phyloP scores from a whole-genome alignment of 2,329 filamentous ascomycete species.

The Aspergillus candidus region DNA sequence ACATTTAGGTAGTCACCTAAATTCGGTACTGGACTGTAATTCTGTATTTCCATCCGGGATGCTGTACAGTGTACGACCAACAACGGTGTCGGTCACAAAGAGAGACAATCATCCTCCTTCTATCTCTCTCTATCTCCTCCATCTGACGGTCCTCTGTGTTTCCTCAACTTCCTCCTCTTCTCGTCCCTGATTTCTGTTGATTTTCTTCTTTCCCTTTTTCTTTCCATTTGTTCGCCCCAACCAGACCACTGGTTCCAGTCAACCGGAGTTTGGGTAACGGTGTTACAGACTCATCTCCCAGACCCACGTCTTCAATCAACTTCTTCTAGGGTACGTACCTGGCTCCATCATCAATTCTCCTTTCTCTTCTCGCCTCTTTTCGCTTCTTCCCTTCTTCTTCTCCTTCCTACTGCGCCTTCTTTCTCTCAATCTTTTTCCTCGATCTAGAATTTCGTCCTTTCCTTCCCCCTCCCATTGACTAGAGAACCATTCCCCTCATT shows the following conservation, averaged over 20 bases:
- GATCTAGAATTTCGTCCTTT: neutral
- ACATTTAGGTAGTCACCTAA: too few species aligned
- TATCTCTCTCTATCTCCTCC: too few species aligned
- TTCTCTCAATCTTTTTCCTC: neutral
- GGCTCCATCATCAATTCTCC: conserved; percentile 11
- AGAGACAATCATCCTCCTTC: too few species aligned
- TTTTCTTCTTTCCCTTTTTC: conserved; percentile 1
- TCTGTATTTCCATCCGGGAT: too few species aligned
- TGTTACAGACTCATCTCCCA: conserved; percentile 4
- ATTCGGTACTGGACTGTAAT: too few species aligned
- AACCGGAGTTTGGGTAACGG: neutral
- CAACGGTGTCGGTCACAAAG: too few species aligned
- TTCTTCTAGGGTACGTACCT: conserved; percentile 14
- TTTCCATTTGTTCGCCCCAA: neutral
- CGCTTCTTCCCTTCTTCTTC: conserved; percentile 4
- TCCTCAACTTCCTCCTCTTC: too few species aligned
- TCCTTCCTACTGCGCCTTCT: neutral
- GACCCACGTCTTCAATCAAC: conserved; percentile 7
- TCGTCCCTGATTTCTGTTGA: neutral
- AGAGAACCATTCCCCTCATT: too few species aligned
- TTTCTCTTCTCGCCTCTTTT: conserved; percentile 4
- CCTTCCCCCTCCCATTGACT: too few species aligned
- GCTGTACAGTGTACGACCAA: too few species aligned
- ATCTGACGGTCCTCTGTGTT: too few species aligned
- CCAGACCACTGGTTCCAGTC: neutral